phyloP scores from a whole-genome alignment of 306 rosid genomes.

The Datisca glomerata region DNA sequence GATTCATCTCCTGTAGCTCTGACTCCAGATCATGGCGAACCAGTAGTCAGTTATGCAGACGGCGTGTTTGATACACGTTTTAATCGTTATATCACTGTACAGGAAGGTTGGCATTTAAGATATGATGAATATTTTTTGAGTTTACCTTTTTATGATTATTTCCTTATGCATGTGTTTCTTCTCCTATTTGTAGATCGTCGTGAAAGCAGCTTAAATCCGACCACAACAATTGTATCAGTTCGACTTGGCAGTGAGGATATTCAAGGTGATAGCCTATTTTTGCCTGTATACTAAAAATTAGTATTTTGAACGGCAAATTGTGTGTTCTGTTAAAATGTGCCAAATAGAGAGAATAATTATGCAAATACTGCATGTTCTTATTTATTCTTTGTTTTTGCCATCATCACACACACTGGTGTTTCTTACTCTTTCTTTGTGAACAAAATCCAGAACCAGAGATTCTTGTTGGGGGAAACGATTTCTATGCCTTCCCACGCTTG shows the following conservation, averaged over 20 bases:
- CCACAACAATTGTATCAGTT: conserved; percentile 56
- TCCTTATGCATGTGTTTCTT: neutral
- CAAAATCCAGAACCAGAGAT: conserved; percentile 56
- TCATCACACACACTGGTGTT: too few relatives aligned
- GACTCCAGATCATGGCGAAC: conserved; percentile 75
- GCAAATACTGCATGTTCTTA: too few relatives aligned
- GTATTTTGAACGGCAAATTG: neutral
- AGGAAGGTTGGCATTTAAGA: conserved; percentile 51
- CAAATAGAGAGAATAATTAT: too few relatives aligned
- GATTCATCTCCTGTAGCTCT: conserved; percentile 53
- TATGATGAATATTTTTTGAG: neutral
- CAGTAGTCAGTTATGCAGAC: conserved; percentile 69
- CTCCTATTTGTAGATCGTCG: conserved; percentile 49
- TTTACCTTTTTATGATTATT: neutral
- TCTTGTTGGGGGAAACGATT: conserved; percentile 65
- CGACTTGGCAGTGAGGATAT: conserved; percentile 36
- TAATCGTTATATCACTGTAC: conserved; percentile 59
- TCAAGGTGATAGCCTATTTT: conserved; percentile 37
- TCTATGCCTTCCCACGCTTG: conserved; percentile 90
- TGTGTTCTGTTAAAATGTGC: neutral
- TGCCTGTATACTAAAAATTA: neutral
- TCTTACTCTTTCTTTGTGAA: neutral
- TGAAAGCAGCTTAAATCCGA: conserved; percentile 47
- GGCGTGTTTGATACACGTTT: conserved; percentile 70
- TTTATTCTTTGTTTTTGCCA: conserved; percentile 2